phyloP scores from a whole-genome alignment of 1,139 yeast species.

The Blastobotrys niveus region DNA sequence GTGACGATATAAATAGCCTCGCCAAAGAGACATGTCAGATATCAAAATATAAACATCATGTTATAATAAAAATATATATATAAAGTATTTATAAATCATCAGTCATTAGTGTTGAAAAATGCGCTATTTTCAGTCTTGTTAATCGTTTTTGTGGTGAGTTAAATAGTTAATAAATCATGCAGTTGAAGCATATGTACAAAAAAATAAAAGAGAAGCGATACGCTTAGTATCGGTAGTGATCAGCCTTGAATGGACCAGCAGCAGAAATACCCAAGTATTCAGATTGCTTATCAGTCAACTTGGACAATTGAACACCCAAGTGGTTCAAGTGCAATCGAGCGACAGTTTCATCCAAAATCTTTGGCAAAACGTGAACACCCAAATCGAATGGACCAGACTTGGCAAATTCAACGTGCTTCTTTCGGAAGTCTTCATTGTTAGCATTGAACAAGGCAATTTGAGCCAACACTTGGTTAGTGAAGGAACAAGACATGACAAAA shows the following conservation, averaged over 20 bases:
- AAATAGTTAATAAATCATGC: constrained; percentile 18
- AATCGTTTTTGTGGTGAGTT: constrained; percentile 1
- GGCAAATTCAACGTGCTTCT: constrained; percentile 80
- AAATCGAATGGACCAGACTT: constrained; percentile 86
- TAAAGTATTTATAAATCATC: constrained; percentile 5
- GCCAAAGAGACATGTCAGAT: no score
- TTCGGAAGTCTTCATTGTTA: constrained; percentile 73
- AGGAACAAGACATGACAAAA: constrained; percentile 98
- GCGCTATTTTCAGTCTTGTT: constrained; percentile 4
- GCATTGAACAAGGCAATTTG: constrained; percentile 98
- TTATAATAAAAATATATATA: constrained; percentile 5
- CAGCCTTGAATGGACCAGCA: constrained; percentile 98
- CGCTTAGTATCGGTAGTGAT: constrained; percentile 90
- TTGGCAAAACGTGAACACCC: constrained; percentile 97
- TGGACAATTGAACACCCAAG: constrained; percentile 86
- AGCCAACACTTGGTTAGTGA: constrained; percentile 99
- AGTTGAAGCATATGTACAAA: constrained; percentile 24
- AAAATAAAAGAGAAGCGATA: not conserved
- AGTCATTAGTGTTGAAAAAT: constrained; percentile 18
- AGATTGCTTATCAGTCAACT: constrained; percentile 75
- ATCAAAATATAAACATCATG: not conserved
- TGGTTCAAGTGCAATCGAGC: constrained; percentile 96
- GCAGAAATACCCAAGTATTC: constrained; percentile 90
- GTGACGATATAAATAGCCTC: no score
- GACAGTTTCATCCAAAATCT: constrained; percentile 97